A percentile compares a stretch with the other conserved stretches of the same genome.
phyloP scores from a whole-genome alignment of 2,329 filamentous ascomycete species.

The Sporothrix pallida region DNA sequence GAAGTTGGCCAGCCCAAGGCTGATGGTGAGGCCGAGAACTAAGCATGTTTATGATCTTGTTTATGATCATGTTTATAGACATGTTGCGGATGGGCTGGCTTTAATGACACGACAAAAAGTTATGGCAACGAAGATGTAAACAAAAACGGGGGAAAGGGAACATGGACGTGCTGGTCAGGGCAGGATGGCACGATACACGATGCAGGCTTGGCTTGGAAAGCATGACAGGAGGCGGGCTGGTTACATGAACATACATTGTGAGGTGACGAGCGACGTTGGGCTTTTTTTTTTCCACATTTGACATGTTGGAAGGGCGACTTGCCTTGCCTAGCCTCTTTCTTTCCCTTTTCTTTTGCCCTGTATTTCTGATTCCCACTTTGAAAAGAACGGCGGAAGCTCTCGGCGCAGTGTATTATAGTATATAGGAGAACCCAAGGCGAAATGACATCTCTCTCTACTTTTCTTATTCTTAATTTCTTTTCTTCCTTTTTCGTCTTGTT shows the following conservation, averaged over 20 bases:
- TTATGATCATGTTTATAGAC: not conserved
- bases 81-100: not conserved
- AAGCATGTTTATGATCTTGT: not conserved
- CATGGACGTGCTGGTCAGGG: not conserved
- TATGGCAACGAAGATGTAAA: not conserved
- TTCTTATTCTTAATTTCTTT: not conserved
- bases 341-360: conserved; percentile 5
- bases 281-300: too few species aligned
- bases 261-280: not conserved
- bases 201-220: not conserved
- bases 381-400: not conserved
- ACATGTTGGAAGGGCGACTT: not conserved
- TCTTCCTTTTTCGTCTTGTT: too few species aligned
- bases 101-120: not conserved
- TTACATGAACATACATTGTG: not conserved
- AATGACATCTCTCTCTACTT: conserved; percentile 32
- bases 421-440: not conserved
- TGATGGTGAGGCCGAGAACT: not conserved
- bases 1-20: not conserved
- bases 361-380: conserved; percentile 6
- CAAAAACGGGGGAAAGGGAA: not conserved
- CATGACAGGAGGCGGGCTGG: too few species aligned
- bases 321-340: not conserved
- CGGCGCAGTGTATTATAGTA: conserved; percentile 27
- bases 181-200: not conserved